Percentiles rank a stretch among this genome's conserved stretches.
These are phyloP conservation scores for Tremellales sp. DNA, from an alignment of 1,284 basidiomycete genomes.

Conservation along the genomic window DNA sequence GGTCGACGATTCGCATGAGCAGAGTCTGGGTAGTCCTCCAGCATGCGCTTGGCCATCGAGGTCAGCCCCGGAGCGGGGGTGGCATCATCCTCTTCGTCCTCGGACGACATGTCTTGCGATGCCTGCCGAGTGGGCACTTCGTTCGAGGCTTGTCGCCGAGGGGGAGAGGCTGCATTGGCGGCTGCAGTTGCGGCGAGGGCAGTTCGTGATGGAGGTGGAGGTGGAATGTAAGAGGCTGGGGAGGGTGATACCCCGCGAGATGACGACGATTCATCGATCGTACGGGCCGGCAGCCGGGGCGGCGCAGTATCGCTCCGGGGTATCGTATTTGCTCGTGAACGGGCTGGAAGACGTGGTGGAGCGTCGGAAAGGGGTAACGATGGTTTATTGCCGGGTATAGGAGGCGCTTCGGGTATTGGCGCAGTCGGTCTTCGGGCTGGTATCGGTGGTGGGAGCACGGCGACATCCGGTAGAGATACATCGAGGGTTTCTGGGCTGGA, in stretches of 20 bases:
- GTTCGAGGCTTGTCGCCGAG: constrained; percentile 1
- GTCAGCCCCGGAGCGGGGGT: constrained; percentile 14
- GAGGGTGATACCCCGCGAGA: neutral
- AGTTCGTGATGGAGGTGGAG: constrained; percentile 12
- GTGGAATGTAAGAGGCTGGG: constrained; percentile 6
- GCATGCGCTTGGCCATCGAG: constrained; percentile 29
- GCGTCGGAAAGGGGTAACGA: constrained; percentile 8
- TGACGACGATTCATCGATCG: constrained; percentile 1
- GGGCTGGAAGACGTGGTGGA: constrained; percentile 13
- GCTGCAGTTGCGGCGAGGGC: neutral
- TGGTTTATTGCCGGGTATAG: constrained; percentile 30
- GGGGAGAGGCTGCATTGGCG: constrained; percentile 1
- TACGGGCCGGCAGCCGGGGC: constrained; percentile 10
- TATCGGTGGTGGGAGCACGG: constrained; percentile 5
- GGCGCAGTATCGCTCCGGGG: constrained; percentile 9
- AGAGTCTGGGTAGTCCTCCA: constrained; percentile 73
- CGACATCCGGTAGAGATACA: neutral
- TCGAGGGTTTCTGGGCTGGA: constrained; percentile 3
- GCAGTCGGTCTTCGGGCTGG: constrained; percentile 7
- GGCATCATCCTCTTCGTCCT: constrained; percentile 27
- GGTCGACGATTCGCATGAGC: constrained; percentile 75
- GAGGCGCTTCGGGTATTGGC: constrained; percentile 14
- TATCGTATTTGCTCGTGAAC: constrained; percentile 17
- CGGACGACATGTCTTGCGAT: constrained; percentile 16
- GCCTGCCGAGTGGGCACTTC: no score